phyloP scores from a whole-genome alignment of 1,284 basidiomycete genomes.

The Stereum hirsutum region DNA sequence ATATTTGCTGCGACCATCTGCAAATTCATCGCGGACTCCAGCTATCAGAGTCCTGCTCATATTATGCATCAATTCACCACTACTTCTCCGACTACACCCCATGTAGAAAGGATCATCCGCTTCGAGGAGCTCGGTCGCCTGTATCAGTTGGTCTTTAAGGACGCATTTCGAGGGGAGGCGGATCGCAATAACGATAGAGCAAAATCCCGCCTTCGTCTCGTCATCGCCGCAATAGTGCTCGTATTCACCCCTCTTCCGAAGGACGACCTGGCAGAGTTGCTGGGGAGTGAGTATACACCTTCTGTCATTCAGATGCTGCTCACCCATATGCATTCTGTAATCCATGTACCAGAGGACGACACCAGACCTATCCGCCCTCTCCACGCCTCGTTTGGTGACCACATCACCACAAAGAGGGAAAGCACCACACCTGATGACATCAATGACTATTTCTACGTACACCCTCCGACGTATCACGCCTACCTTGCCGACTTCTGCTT shows the following conservation, averaged over 20 bases:
- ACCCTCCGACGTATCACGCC: not conserved
- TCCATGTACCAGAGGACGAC: conserved; percentile 3
- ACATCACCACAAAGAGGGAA: not conserved
- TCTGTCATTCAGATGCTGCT: conserved; percentile 10
- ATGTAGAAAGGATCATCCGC: conserved; percentile 3
- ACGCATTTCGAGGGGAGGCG: not conserved
- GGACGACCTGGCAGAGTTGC: not conserved
- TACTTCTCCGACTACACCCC: conserved; percentile 12
- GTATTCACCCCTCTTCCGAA: not conserved
- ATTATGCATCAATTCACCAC: conserved; percentile 8
- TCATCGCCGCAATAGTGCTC: not conserved
- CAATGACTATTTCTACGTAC: not conserved
- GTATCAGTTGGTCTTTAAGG: not conserved
- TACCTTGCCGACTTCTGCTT: not conserved
- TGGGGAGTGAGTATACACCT: not conserved
- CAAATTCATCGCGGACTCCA: conserved; percentile 6
- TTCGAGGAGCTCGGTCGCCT: conserved; percentile 5
- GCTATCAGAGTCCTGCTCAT: conserved; percentile 2
- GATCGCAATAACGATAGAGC: not conserved
- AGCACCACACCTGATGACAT: too few relatives aligned
- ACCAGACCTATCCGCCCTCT: conserved; percentile 9
- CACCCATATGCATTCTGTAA: conserved; percentile 10
- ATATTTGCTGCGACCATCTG: conserved; percentile 11
- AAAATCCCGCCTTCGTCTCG: not conserved
- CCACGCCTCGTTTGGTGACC: conserved; percentile 17